These are phyloP conservation scores for Cercospora sp. DNA, from an alignment of 2,329 filamentous ascomycete genomes.

Conservation along the genomic window DNA sequence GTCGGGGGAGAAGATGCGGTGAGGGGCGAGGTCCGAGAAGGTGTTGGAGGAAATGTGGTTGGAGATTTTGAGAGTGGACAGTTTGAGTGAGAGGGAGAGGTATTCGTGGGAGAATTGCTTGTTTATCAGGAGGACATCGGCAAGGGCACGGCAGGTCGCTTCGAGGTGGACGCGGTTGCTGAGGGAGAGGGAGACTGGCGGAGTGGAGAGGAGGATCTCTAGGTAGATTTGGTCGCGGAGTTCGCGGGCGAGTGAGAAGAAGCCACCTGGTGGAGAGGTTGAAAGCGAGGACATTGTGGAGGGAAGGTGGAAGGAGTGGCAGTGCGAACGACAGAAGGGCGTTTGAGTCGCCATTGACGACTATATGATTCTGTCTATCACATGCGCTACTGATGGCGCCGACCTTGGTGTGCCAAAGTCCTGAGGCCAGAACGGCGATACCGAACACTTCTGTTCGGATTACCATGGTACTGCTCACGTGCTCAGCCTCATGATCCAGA, in stretches of 20 bases:
- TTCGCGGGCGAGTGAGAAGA: conserved; percentile 18
- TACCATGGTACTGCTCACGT: conserved; percentile 9
- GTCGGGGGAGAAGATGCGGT: not conserved
- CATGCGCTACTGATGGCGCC: not conserved
- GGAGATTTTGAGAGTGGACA: conserved; percentile 4
- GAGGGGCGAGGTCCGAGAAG: not conserved
- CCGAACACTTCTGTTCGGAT: not conserved
- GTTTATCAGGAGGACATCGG: conserved; percentile 9
- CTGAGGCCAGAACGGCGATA: conserved; percentile 1
- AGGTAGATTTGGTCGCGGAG: conserved; percentile 19
- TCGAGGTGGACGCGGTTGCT: not conserved
- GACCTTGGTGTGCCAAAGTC: not conserved
- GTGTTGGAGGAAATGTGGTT: conserved; percentile 1
- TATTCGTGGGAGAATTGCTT: conserved; percentile 15
- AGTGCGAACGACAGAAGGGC: not conserved
- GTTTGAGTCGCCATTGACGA: not conserved
- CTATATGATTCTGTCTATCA: not conserved
- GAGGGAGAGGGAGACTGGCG: not conserved
- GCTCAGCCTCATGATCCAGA: not conserved
- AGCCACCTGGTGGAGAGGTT: not conserved
- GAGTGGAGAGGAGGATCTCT: conserved; percentile 3
- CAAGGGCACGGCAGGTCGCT: not conserved
- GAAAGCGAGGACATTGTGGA: not conserved
- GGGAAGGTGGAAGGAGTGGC: not conserved
- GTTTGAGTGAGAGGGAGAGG: not conserved